Evolutionary conservation across 2,329 filamentous ascomycete genomes (phyloP), one percentile per base, ranked within the genome.

Genomic region (Xylogone sp.): DNA sequence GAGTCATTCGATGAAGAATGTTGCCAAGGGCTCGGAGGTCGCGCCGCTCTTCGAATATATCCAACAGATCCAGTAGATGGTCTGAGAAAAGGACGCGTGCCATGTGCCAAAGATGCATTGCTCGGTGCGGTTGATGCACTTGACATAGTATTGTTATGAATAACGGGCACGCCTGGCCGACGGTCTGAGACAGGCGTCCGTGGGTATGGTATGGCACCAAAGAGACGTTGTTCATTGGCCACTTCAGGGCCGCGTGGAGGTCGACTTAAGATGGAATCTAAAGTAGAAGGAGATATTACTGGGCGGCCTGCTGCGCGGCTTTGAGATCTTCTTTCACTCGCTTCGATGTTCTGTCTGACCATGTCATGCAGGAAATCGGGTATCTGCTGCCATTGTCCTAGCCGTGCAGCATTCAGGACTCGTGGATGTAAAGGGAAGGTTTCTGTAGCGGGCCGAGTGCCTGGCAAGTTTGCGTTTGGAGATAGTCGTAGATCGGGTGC

Each of bases 201-300:
- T 39, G n/a, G n/a, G n/a, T 9, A 39, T 39, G 8, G 34, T 18
- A 39, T 16, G n/a, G 34, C 34, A 18, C 34, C 34, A 39, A 39
- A 39, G 12, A 39, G 6, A 39, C 34, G 34, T 16, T 39, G 34
- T 13, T 39, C 8, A 13, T 16, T 16, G 10, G 34, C 4, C n/a
- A 39, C 12, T 18, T 39, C 94, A 99, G 68, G 90, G 91, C 3
- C 99, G 99, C 68, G 93, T 99, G 13, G 93, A 99, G 19, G 97
- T 99, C 90, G 89, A 97, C 45, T 99, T 99, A 16, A 39, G 34
- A 16, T 18, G 5, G 34, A 39, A 39, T 5, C 34, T 39, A 16
- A 9, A 39, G 13, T 16, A 16, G 34, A 27, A 10, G 24, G 34
- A 18, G 34, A 39, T 39, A 16, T 16, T 18, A 16, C n/a, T 4